A percentile compares a stretch with the other conserved stretches of the same genome.
Conservation (phyloP, 164 flowering plant genomes). For the Aristolochia fimbriata region DNA sequence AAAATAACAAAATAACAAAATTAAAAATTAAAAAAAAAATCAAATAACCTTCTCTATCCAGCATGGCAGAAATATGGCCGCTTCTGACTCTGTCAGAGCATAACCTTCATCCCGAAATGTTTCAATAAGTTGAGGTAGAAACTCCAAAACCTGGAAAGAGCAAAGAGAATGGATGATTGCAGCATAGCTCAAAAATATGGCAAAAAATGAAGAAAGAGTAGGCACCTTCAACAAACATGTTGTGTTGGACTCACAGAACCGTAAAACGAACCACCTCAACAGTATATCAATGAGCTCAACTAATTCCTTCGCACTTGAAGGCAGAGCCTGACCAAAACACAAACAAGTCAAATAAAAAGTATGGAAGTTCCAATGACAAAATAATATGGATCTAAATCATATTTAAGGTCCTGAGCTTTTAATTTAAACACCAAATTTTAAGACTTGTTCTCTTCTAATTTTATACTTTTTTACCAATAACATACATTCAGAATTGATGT, state of each 20-base stretch:
- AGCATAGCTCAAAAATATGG: neutral
- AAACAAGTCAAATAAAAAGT: neutral
- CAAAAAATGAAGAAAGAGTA: neutral
- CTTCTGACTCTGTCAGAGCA: conserved; percentile 79
- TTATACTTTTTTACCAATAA: too few relatives aligned
- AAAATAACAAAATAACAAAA: neutral
- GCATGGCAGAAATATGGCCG: conserved; percentile 95
- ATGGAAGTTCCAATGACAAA: too few relatives aligned
- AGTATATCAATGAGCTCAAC: conserved; percentile 83
- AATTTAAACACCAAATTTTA: neutral
- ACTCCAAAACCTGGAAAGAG: conserved; percentile 65
- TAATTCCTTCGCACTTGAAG: conserved; percentile 58
- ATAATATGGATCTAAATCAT: too few relatives aligned
- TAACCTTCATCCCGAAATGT: conserved; percentile 63
- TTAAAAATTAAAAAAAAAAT: neutral
- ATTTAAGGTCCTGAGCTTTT: neutral
- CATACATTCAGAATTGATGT: too few relatives aligned
- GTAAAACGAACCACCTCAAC: conserved; percentile 85
- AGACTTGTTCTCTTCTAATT: too few relatives aligned
- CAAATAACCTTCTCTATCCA: conserved; percentile 75
- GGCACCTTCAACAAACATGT: conserved; percentile 90
- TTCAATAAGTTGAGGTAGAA: conserved; percentile 83
- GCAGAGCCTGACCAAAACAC: conserved; percentile 52
- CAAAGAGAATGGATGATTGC: neutral
- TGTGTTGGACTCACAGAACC: conserved; percentile 95